Conservation (phyloP, 2,329 filamentous ascomycete genomes). For the Hymenotorrendiella dingleyae region DNA sequence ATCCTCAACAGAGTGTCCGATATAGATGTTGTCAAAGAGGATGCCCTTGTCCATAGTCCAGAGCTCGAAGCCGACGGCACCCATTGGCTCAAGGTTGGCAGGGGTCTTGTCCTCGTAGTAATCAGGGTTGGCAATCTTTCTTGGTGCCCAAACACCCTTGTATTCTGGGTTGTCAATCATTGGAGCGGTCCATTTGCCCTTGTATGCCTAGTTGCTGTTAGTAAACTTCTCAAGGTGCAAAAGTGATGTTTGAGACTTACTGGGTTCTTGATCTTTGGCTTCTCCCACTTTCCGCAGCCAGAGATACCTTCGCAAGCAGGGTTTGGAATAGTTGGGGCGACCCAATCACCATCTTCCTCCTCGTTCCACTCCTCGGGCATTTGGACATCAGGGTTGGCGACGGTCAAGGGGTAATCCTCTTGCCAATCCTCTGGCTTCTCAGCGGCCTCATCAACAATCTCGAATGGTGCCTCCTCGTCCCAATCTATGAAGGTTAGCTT, state of each 20-base stretch:
- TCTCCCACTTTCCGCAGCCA: slow-evolving; percentile 89
- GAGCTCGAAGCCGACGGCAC: slow-evolving; percentile 96
- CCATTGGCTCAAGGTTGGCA: slow-evolving; percentile 95
- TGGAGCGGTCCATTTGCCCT: slow-evolving; percentile 96
- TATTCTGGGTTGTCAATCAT: slow-evolving; percentile 96
- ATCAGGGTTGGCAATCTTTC: slow-evolving; percentile 94
- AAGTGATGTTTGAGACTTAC: not conserved
- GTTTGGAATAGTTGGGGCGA: slow-evolving; percentile 81
- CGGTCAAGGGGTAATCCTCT: slow-evolving; percentile 73
- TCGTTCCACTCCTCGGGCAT: slow-evolving; percentile 99
- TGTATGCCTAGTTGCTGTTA: slow-evolving; percentile 60
- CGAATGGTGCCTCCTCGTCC: slow-evolving; percentile 96
- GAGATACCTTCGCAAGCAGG: slow-evolving; percentile 91
- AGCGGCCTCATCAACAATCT: slow-evolving; percentile 91
- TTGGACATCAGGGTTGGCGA: slow-evolving; percentile 88
- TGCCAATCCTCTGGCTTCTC: slow-evolving; percentile 94
- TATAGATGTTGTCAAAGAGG: slow-evolving; percentile 99
- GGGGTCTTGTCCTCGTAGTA: slow-evolving; percentile 98
- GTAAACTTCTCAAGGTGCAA: not conserved
- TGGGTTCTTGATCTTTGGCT: slow-evolving; percentile 83
- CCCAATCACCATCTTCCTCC: slow-evolving; percentile 95
- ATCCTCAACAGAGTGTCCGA: slow-evolving; percentile 92
- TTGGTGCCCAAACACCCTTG: slow-evolving; percentile 91
- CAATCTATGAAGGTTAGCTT: slow-evolving; percentile 40
- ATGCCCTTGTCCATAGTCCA: slow-evolving; percentile 99